Evolutionary conservation across 2,329 filamentous ascomycete genomes (phyloP).

Genomic region (Colletotrichum eremochloae): DNA sequence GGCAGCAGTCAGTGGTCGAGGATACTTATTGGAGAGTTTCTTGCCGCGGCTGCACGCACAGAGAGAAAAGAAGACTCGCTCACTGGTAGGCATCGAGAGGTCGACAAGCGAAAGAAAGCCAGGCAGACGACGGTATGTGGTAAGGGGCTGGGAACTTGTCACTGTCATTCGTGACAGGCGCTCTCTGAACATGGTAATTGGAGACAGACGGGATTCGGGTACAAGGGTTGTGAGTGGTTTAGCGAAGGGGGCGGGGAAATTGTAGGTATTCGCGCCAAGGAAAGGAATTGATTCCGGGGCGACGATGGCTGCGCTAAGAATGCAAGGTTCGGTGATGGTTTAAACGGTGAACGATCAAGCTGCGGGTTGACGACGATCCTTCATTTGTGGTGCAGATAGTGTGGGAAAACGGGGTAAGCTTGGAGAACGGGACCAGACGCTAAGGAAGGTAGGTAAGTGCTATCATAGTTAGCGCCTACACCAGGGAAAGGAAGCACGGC

Average conservation of each 20-base stretch:
- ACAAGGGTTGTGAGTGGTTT: not conserved
- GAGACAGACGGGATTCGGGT: constrained; percentile 17
- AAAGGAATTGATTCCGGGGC: constrained; percentile 25
- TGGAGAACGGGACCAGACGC: constrained; percentile 20
- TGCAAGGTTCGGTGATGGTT: constrained; percentile 42
- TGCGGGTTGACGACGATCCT: constrained; percentile 41
- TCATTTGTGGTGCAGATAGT: constrained; percentile 39
- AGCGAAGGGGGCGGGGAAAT: constrained; percentile 6
- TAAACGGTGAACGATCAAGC: constrained; percentile 40
- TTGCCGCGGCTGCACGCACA: constrained; percentile 5
- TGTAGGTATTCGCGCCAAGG: constrained; percentile 23
- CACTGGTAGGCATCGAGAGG: not conserved
- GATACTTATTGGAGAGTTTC: not conserved
- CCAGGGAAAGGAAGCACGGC: constrained; percentile 3
- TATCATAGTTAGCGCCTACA: constrained; percentile 16
- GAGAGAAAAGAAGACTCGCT: not conserved
- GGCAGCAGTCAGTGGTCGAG: constrained; percentile 7
- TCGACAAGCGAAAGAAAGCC: constrained; percentile 32
- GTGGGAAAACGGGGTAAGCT: constrained; percentile 18
- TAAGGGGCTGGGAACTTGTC: constrained; percentile 11
- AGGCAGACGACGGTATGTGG: not conserved
- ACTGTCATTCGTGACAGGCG: constrained; percentile 37
- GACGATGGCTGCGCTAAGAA: constrained; percentile 30
- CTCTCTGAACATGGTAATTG: constrained; percentile 29
- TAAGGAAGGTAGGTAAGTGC: not conserved